A percentile compares a stretch with the other conserved stretches of the same genome.
These are phyloP conservation scores for Kazachstania sp. DNA, from an alignment of 1,139 yeast species.

Conservation along the genomic window DNA sequence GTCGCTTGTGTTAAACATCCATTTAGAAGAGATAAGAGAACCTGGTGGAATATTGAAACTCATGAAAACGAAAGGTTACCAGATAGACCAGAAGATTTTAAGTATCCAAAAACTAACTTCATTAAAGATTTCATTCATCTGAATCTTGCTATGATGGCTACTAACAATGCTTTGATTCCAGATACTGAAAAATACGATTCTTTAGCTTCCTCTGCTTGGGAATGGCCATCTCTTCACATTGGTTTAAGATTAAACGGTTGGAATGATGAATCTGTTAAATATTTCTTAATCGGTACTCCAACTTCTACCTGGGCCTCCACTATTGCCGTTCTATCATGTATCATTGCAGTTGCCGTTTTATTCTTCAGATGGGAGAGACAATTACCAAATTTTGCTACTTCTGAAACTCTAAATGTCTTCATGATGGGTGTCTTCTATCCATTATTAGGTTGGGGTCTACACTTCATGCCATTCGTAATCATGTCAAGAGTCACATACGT, in stretches of 20 bases:
- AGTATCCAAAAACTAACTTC: slow-evolving; percentile 75
- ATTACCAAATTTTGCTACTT: slow-evolving; percentile 48
- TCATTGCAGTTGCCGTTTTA: slow-evolving; percentile 47
- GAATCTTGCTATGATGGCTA: slow-evolving; percentile 97
- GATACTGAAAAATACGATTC: slow-evolving; percentile 88
- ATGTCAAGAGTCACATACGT: slow-evolving; percentile 98
- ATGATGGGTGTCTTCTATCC: slow-evolving; percentile 85
- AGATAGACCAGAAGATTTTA: slow-evolving; percentile 57
- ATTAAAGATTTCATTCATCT: slow-evolving; percentile 83
- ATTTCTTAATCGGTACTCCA: slow-evolving; percentile 88
- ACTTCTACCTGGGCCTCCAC: slow-evolving; percentile 90
- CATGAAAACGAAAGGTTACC: slow-evolving; percentile 73
- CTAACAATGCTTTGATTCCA: slow-evolving; percentile 93
- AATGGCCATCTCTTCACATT: slow-evolving; percentile 91
- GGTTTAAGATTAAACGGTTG: slow-evolving; percentile 97
- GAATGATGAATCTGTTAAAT: slow-evolving; percentile 72
- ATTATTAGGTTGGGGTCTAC: slow-evolving; percentile 91
- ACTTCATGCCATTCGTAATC: slow-evolving; percentile 79
- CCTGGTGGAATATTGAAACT: slow-evolving; percentile 97
- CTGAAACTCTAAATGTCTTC: slow-evolving; percentile 37
- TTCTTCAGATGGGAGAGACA: slow-evolving; percentile 94
- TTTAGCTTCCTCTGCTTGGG: slow-evolving; percentile 90
- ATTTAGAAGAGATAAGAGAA: slow-evolving; percentile 77
- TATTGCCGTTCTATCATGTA: slow-evolving; percentile 56
- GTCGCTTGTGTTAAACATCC: slow-evolving; percentile 77